phyloP scores from a whole-genome alignment of 805 yeast species.

The Spathaspora arborariae region DNA sequence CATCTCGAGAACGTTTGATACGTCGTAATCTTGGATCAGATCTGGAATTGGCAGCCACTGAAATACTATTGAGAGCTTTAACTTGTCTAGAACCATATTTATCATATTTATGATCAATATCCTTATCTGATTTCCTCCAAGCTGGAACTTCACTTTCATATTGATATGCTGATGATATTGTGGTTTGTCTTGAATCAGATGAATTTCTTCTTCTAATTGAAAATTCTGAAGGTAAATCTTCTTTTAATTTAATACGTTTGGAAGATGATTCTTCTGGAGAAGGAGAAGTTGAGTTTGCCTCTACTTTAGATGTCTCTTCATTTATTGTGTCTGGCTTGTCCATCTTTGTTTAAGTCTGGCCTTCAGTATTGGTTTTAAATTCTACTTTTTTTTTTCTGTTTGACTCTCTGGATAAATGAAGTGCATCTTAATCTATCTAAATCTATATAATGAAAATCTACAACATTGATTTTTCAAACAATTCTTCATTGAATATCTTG shows the following conservation, averaged over 20 bases:
- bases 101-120: conserved; percentile 31
- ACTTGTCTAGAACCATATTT: conserved; percentile 30
- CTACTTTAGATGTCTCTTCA: background rate
- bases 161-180: conserved; percentile 21
- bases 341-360: background rate
- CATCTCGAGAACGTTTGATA: conserved; percentile 3
- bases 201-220: conserved; percentile 17
- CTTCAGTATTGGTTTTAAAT: background rate
- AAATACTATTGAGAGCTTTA: background rate
- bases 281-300: background rate
- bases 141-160: conserved; percentile 30
- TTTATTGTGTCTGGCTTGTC: background rate
- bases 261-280: background rate
- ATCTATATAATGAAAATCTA: background rate
- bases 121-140: conserved; percentile 31
- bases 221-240: conserved; percentile 18
- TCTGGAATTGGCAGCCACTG: background rate
- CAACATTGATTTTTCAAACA: conserved; percentile 8
- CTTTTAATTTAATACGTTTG: conserved; percentile 8
- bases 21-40: conserved; percentile 2
- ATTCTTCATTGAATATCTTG: conserved; percentile 11
- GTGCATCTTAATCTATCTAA: background rate
- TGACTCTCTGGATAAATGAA: background rate
- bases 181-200: conserved; percentile 1
- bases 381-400: background rate